Evolutionary conservation across 345 rosid genomes (phyloP).

Genomic region (Citrus maxima): DNA sequence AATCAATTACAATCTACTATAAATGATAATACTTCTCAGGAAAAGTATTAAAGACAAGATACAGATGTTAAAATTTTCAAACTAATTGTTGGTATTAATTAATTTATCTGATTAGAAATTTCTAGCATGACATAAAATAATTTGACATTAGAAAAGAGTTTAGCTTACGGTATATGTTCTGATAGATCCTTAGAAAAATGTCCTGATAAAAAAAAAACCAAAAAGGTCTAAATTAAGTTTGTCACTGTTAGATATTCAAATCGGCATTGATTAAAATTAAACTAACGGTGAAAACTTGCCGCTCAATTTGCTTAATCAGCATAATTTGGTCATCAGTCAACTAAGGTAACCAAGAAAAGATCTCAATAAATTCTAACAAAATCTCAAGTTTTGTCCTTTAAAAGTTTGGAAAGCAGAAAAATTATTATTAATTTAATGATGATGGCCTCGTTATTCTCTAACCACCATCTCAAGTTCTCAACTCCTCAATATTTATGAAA

Average conservation of each 20-base stretch:
- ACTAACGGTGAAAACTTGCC: not conserved
- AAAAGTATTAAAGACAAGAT: too few species aligned
- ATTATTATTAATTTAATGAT: not conserved
- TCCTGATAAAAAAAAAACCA: not conserved
- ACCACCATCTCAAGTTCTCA: not conserved
- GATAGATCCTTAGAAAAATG: not conserved
- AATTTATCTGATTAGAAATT: too few species aligned
- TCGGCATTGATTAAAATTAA: not conserved
- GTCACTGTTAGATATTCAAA: not conserved
- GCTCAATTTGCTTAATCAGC: not conserved
- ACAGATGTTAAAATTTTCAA: too few species aligned
- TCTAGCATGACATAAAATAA: too few species aligned
- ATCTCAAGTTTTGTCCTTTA: constrained; percentile 9
- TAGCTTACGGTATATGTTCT: not conserved
- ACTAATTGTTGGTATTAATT: too few species aligned
- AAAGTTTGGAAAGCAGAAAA: not conserved
- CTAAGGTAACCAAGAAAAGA: constrained; percentile 7
- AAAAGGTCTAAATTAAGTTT: not conserved
- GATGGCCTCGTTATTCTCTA: constrained; percentile 13
- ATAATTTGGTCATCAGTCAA: constrained; percentile 23
- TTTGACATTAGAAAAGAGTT: not conserved
- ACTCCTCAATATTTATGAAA: not conserved
- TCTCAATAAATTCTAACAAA: not conserved
- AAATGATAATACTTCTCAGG: too few species aligned
- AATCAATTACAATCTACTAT: too few species aligned